Evolutionary conservation across 176 grass and related monocot species (phyloP).

Genomic region (Avena atlantica): DNA sequence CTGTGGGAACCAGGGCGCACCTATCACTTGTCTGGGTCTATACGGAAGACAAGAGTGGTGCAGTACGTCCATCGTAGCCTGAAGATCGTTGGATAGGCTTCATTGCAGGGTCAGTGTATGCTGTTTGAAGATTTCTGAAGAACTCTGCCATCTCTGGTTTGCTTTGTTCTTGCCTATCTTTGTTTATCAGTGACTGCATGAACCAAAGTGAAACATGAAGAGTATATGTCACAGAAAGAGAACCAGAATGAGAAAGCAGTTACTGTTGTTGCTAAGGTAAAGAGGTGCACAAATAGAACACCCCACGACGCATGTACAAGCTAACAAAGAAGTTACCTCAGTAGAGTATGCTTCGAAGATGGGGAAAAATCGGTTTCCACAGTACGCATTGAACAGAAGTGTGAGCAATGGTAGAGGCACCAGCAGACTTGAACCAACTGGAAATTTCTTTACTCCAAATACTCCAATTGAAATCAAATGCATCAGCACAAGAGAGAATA

Average conservation of each 20-base stretch:
- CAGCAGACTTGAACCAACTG: slow-evolving; percentile 80
- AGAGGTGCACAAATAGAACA: neutral
- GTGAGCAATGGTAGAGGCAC: slow-evolving; percentile 76
- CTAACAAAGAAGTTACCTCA: slow-evolving; percentile 57
- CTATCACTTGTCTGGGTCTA: slow-evolving; percentile 40
- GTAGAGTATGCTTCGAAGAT: slow-evolving; percentile 81
- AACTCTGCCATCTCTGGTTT: slow-evolving; percentile 74
- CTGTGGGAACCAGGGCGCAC: neutral
- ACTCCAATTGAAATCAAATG: slow-evolving; percentile 86
- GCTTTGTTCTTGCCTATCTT: slow-evolving; percentile 78
- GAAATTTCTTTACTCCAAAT: slow-evolving; percentile 87
- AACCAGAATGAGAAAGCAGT: neutral
- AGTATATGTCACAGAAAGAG: slow-evolving; percentile 1
- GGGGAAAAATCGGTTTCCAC: slow-evolving; percentile 82
- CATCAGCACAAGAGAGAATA: slow-evolving; percentile 88
- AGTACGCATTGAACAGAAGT: slow-evolving; percentile 87
- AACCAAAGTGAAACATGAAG: slow-evolving; percentile 20
- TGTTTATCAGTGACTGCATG: slow-evolving; percentile 85
- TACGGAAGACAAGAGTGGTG: slow-evolving; percentile 62
- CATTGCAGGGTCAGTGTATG: slow-evolving; percentile 70
- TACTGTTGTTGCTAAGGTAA: neutral
- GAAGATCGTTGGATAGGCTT: slow-evolving; percentile 51
- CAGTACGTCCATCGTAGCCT: slow-evolving; percentile 48
- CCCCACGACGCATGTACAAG: neutral
- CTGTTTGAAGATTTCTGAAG: slow-evolving; percentile 66